Evolutionary conservation across 768 basidiomycete species (phyloP), one percentile per base, ranked within the genome.

Genomic region (Leccinum olivaceopallidum): DNA sequence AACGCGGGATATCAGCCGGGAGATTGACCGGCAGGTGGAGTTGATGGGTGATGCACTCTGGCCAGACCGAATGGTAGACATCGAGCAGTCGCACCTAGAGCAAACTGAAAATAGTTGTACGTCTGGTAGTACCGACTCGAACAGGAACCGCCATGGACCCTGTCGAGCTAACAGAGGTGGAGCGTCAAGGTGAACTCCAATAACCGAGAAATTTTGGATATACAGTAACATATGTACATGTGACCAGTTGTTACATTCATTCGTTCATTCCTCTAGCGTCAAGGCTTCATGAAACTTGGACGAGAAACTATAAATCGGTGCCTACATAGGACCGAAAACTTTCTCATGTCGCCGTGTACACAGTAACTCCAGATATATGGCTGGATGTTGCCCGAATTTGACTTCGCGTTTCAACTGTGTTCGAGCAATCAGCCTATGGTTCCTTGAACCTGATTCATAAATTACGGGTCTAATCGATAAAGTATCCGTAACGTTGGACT

Each of bases 1-100:
- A 36, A 18, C 50, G 9, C 53, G 51, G 9, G 55, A 59, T 26
- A 55, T 64, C 47, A 59, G 63, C n/a, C 51, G 55, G 36, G 37
- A 61, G 36, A 51, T 64, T 5, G 53, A 62, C 18, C 8, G 42
- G n/a, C 42, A 44, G n/a, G 8, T 44, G 9, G 42, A 44, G 13
- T 8, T 12, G 47, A 48, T 48, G 47, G 47, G 3, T 14, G 49
- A 28, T 50, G 26, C 26, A 51, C 16, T 51, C 16, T 51, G 26
- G 50, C 50, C 50, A 16, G 50, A 51, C 7, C 50, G 26, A n/a
- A 10, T 28, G 14, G 50, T 51, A 28, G 49, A 24, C 26, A 20
- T 12, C 16, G 49, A 50, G 8, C 49, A 18, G 16, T 14, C 12
- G 49, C 14, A 24, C 14, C 26, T 5, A 16, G 49, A 9, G 26